Evolutionary conservation across 163 green algal species (phyloP).

Genomic region (Chloromonas sp.): DNA sequence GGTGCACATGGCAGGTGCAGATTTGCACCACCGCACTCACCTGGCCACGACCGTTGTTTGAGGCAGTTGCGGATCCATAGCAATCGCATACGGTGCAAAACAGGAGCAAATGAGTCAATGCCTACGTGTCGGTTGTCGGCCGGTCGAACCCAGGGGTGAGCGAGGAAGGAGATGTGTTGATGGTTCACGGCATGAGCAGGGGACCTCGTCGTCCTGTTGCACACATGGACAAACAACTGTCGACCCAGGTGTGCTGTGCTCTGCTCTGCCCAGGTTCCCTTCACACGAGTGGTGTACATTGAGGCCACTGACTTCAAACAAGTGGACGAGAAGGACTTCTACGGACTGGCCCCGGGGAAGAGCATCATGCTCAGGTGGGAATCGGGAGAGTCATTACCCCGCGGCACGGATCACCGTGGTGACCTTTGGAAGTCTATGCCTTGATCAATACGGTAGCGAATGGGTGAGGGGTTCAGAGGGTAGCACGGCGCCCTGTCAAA

Average conservation of each 20-base stretch:
- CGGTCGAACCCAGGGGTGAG: not conserved
- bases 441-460: not conserved
- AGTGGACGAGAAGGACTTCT: conserved; percentile 88
- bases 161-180: too few relatives aligned
- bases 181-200: too few relatives aligned
- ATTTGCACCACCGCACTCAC: not conserved
- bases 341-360: conserved; percentile 92
- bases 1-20: not conserved
- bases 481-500: not conserved
- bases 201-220: not conserved
- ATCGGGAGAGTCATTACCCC: conserved; percentile 10
- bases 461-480: not conserved
- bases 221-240: not conserved
- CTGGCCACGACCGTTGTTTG: not conserved
- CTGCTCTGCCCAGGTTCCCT: conserved; percentile 48
- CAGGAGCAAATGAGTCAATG: not conserved
- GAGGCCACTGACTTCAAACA: conserved; percentile 90
- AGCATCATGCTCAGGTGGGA: conserved; percentile 86
- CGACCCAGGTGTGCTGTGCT: not conserved
- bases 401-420: not conserved
- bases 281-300: conserved; percentile 88
- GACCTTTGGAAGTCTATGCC: not conserved
- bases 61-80: not conserved
- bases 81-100: too few relatives aligned
- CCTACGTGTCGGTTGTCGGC: not conserved